These are phyloP conservation scores for Solanum raphanifolium DNA, from an alignment of 257 asterid species.

Conservation along the genomic window DNA sequence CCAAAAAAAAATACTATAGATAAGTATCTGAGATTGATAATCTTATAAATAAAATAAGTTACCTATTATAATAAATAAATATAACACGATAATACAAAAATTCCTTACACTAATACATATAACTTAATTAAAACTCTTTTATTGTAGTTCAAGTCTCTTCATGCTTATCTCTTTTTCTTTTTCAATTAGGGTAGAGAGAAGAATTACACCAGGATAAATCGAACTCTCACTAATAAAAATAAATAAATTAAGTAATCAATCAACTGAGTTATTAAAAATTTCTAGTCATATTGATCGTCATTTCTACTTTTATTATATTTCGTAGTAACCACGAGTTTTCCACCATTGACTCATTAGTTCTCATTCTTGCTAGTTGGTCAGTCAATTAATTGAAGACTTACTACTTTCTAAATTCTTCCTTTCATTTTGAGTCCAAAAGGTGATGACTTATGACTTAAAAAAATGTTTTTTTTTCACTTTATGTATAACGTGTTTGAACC, in stretches of 20 bases:
- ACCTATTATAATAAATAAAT: neutral
- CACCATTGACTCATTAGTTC: neutral
- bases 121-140: neutral
- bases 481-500: neutral
- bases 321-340: neutral
- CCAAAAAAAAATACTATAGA: neutral
- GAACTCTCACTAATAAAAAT: too few species aligned
- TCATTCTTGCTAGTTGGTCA: neutral
- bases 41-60: neutral
- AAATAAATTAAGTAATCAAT: too few species aligned
- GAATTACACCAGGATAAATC: neutral
- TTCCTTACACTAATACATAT: neutral
- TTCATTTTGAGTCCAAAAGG: neutral
- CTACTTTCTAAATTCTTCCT: neutral
- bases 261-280: too few species aligned
- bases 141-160: neutral
- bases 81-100: neutral
- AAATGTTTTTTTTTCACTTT: neutral
- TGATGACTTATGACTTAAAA: neutral
- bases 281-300: accelerated
- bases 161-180: neutral
- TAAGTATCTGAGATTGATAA: neutral
- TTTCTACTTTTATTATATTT: neutral
- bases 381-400: neutral
- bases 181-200: neutral